phyloP scores from a whole-genome alignment of 2,329 filamentous ascomycete species.

The Teratosphaeria zuluensis region DNA sequence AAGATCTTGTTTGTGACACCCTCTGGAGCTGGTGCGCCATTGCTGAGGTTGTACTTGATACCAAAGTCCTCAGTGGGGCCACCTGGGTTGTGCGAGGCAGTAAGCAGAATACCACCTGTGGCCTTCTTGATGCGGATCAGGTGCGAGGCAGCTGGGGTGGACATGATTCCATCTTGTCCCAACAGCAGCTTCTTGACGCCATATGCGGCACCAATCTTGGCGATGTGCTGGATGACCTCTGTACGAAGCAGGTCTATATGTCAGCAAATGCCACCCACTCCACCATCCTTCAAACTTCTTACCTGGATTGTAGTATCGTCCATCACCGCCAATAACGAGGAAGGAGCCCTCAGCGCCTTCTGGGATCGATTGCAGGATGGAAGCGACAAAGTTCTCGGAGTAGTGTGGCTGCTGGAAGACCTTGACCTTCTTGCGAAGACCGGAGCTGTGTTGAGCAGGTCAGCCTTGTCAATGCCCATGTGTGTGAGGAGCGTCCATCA shows the following conservation, averaged over 20 bases:
- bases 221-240: conserved; percentile 91
- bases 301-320: conserved; percentile 82
- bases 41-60: conserved; percentile 98
- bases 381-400: conserved; percentile 89
- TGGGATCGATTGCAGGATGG: conserved; percentile 90
- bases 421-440: conserved; percentile 97
- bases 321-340: conserved; percentile 95
- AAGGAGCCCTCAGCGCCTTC: conserved; percentile 81
- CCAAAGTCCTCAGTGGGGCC: conserved; percentile 96
- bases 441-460: conserved; percentile 53
- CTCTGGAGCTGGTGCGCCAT: conserved; percentile 91
- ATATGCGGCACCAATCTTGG: conserved; percentile 92
- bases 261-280: neutral
- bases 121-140: conserved; percentile 90
- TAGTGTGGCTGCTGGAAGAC: conserved; percentile 95
- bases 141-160: conserved; percentile 91
- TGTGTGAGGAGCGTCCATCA: conserved; percentile 24
- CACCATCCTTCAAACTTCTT: neutral
- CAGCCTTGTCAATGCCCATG: conserved; percentile 1
- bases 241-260: neutral
- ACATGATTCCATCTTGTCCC: conserved; percentile 92
- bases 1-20: conserved; percentile 97
- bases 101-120: conserved; percentile 92
- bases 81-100: conserved; percentile 95
- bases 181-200: conserved; percentile 98